phyloP scores from a whole-genome alignment of 495 filamentous ascomycete species.

The Penicillium paradoxum region DNA sequence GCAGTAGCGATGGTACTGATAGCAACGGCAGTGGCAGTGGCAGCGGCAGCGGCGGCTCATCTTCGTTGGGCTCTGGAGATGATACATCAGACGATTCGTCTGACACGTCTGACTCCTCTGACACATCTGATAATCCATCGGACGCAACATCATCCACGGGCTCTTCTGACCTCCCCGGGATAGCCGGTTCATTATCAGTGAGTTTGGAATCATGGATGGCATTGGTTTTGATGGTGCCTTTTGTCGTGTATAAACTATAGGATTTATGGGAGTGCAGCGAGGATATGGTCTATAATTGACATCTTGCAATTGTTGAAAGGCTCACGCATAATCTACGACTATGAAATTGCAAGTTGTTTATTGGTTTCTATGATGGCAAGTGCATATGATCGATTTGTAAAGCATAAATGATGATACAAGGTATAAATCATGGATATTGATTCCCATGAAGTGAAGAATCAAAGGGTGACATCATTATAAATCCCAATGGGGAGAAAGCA shows the following conservation, averaged over 20 bases:
- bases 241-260: background rate
- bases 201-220: background rate
- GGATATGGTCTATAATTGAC: background rate
- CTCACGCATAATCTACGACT: no score
- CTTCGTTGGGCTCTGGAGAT: background rate
- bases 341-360: no score
- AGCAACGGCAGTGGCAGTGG: background rate
- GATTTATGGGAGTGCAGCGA: background rate
- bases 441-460: no score
- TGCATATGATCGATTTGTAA: no score
- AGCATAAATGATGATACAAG: no score
- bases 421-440: no score
- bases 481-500: no score
- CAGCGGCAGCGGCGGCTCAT: background rate
- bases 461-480: no score
- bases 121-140: background rate
- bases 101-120: background rate
- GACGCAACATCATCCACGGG: background rate
- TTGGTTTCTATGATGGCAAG: no score
- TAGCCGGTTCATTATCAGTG: background rate
- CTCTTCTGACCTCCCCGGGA: background rate
- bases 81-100: background rate
- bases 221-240: background rate
- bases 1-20: no score
- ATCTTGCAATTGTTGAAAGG: no score